Evolutionary conservation across 2,329 filamentous ascomycete species (phyloP), one percentile per base, ranked within the genome.

Genomic region (Penicillium glabrum): DNA sequence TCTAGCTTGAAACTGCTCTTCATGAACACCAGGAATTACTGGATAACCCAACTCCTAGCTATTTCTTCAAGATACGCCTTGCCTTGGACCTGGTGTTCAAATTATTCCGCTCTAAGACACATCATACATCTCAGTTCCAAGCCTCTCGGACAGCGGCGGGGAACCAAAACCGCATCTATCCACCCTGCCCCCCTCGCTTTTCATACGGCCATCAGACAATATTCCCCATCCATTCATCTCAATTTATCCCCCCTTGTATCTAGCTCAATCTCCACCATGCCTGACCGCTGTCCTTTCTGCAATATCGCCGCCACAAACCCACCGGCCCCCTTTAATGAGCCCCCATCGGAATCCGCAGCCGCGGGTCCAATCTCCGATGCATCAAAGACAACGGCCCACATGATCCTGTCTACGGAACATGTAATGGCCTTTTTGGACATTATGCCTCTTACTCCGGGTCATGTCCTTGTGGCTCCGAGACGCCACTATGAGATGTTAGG

Each of bases 361-460:
- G 51, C 61, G 5, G 57, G 51, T 10, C 31, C 66, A n/a, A 24
- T 14, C 21, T 24, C 41, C 41, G 41, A 52, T 11, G 39, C 39
- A 41, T 35, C 55, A 26, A 44, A 60, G 2, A 54, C 59, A 51
- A 63, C 66, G 21, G 68, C 75, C 1, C 69, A 84, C 67, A 70
- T 97, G 29, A 83, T 97, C 31, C 83, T 97, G 57, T 90, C 90
- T 2, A 95, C 90, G 1, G 86, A 86, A 1, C 74, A 86, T 59
- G 85, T 95, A 27, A 78, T 98, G 61, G 92, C 92, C 43, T 98
- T 98, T 76, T 83, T 98, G 66, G 93, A 98, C 77, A 96, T 97
- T 68, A 84, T 96, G 79, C 95, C 95, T 1, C 85, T 98, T 51
- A 89, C 90, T 0, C 81, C 81, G 0, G 93, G 93, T 1, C 93